Evolutionary conservation across 495 filamentous ascomycete species (phyloP), one percentile per base, ranked within the genome.

Genomic region (Evansstolkia leycettana): DNA sequence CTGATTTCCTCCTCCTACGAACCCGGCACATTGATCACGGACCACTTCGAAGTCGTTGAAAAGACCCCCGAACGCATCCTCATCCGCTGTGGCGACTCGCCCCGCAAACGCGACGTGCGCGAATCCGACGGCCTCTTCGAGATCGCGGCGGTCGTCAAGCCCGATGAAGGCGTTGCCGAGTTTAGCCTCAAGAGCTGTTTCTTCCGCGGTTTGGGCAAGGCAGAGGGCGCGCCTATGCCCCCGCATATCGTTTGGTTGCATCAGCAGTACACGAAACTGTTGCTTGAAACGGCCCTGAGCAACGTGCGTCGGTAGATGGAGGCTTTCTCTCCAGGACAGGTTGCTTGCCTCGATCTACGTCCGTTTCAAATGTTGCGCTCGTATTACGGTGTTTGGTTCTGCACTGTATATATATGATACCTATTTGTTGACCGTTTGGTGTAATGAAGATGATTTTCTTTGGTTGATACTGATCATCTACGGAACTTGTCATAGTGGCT

Each of bases 31-130:
- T 51, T 70, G 18, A 70, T 84, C 45, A 80, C 76, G 17, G 80
- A 86, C 48, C 80, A 86, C 55, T 84, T 86, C 52, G 77, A 86
- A 53, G 79, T 86, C 0, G 55, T 86, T 2, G 71, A 74, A 39
- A 78, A 80, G 52, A 72, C 67, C 12, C 60, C 71, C 6, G 69
- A 69, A 17, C 59, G 63, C 18, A 78, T 84, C 29, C 51, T 70
- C 5, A 67, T 84, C 18, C 72, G 81, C 12, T 78, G 75, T 47
- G 81, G 80, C 16, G 80, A 76, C 39, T 72, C 73, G 3, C 81
- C 81, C 0, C 60, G 73, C 33, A 69, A 69, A 17, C 43, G 41
- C 17, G 72, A 61, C 0, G 64, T 76, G 17, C 61, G 80, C 24
- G 59, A 65, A 15, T 75, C 68, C 12, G 81, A 84, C 51, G 80